These are phyloP conservation scores for Kwoniella sp. DNA, from an alignment of 768 basidiomycete species.

Conservation along the genomic window DNA sequence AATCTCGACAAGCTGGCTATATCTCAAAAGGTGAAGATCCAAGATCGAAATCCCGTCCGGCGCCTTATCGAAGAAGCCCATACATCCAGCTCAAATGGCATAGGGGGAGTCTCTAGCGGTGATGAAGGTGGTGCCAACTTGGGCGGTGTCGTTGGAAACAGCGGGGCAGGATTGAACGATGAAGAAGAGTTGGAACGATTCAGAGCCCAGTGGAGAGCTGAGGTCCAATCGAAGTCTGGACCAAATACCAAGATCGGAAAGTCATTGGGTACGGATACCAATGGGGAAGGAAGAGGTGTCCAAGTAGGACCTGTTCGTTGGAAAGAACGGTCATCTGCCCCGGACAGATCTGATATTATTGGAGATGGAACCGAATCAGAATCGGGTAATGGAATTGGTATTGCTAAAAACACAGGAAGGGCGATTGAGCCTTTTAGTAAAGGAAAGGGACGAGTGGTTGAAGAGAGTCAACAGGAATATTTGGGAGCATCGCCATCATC, in stretches of 20 bases:
- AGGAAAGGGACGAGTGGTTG: background rate
- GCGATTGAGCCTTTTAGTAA: background rate
- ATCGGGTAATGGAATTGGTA: background rate
- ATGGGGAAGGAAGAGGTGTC: conserved; percentile 3
- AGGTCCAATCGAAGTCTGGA: conserved; percentile 28
- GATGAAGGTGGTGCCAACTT: no score
- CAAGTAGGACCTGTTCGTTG: conserved; percentile 14
- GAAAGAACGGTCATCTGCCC: no score
- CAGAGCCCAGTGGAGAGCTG: conserved; percentile 42
- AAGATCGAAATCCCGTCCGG: no score
- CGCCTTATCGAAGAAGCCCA: no score
- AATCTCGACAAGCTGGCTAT: background rate
- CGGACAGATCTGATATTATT: no score
- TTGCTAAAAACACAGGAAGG: background rate
- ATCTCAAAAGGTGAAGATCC: background rate
- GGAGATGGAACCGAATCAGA: no score
- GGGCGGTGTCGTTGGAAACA: no score
- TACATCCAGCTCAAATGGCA: no score
- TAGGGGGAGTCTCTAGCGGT: no score
- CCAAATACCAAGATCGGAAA: background rate
- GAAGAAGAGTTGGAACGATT: conserved; percentile 43
- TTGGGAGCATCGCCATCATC: background rate
- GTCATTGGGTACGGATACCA: background rate
- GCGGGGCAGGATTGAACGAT: background rate
- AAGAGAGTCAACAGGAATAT: background rate